These are phyloP conservation scores for Trifolium repens DNA, from an alignment of 306 rosid species.

Conservation along the genomic window DNA sequence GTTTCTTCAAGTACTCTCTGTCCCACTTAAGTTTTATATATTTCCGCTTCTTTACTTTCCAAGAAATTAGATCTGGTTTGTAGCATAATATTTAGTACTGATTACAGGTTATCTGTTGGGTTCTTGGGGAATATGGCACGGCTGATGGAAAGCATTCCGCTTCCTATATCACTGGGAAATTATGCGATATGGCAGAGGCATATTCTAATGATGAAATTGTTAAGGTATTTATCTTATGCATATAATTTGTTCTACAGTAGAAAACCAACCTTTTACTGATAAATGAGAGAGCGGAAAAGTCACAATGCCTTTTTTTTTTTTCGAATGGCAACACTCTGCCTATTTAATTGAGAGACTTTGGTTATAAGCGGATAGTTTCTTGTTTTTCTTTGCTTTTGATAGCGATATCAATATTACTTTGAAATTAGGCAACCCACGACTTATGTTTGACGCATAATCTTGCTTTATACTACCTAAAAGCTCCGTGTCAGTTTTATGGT, in stretches of 20 bases:
- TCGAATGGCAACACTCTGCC: too few species aligned
- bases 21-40: constrained; percentile 34
- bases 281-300: constrained; percentile 14
- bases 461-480: constrained; percentile 14
- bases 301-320: not conserved
- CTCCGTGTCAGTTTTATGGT: not conserved
- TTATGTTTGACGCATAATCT: constrained; percentile 21
- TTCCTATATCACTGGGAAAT: constrained; percentile 81
- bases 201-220: constrained; percentile 89
- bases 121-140: constrained; percentile 94
- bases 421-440: too few species aligned
- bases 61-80: constrained; percentile 28
- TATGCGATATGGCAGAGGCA: constrained; percentile 93
- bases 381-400: not conserved
- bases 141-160: constrained; percentile 86
- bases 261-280: constrained; percentile 17
- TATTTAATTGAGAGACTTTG: constrained; percentile 17
- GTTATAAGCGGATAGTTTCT: constrained; percentile 23
- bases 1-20: constrained; percentile 79
- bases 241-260: constrained; percentile 4
- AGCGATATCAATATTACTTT: too few species aligned
- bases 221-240: constrained; percentile 62
- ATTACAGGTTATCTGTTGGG: constrained; percentile 98
- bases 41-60: constrained; percentile 8
- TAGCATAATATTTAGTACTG: constrained; percentile 45